These are phyloP conservation scores for Thuidium tamariscinum DNA, from an alignment of 225 moss, liverwort and hornwort species.

Conservation along the genomic window DNA sequence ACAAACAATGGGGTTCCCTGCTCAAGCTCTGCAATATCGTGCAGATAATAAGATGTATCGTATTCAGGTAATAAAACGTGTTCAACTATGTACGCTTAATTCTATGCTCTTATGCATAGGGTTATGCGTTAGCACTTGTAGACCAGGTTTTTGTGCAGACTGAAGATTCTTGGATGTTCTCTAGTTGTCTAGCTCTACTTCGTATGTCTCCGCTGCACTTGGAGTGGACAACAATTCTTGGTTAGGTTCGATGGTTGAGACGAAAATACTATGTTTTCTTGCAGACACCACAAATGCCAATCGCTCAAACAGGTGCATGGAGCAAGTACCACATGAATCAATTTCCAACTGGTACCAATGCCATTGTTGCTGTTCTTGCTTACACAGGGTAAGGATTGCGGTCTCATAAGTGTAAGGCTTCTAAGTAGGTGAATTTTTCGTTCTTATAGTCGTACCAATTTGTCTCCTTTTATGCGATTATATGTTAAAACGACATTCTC, in stretches of 20 bases:
- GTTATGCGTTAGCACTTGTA: not conserved
- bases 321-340: slow-evolving; percentile 77
- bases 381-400: slow-evolving; percentile 71
- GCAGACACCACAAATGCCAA: slow-evolving; percentile 92
- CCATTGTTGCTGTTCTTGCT: slow-evolving; percentile 89
- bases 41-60: slow-evolving; percentile 91
- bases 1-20: slow-evolving; percentile 98
- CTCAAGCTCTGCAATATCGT: slow-evolving; percentile 77
- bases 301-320: slow-evolving; percentile 84
- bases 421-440: not conserved
- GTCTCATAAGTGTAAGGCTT: not conserved
- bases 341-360: slow-evolving; percentile 92
- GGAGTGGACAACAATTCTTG: not conserved
- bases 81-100: not conserved
- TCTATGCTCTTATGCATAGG: not conserved
- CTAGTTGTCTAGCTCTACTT: not conserved
- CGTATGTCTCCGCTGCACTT: not conserved
- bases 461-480: not conserved
- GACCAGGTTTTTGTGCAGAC: not conserved
- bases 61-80: slow-evolving; percentile 54
- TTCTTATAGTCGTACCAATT: not conserved
- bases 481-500: not conserved
- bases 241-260: not conserved
- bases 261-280: not conserved
- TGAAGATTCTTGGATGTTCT: not conserved